Base-by-base conservation (phyloP, 768 basidiomycete species). In the Russula ochroleuca region DNA sequence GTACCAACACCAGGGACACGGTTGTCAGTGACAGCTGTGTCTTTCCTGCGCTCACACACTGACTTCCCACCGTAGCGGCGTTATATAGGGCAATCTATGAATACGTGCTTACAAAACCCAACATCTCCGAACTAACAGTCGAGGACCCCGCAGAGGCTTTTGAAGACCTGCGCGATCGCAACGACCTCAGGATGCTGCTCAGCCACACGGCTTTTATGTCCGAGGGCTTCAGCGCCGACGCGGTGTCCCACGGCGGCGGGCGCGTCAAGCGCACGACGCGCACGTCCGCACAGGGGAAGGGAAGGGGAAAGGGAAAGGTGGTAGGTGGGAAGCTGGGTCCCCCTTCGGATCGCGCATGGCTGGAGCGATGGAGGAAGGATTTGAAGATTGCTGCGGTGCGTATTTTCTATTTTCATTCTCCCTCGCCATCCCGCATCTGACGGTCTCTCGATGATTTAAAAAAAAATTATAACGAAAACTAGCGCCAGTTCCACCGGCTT, bases 111-210 rank as follows among this genome's bases (percentile, higher is more conserved):
- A 76, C 81, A 15, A 82, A 82, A 53, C 79, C 86, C 2, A 77
- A 82, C 55, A 83, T 96, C 43, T 87, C 90, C n/a, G 96, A 98
- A 74, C 77, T 98, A 47, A 97, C 94, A 1, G 91, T 99, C 23
- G 97, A 99, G 76, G 97, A 99, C 73, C 97, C 97, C 1, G 94
- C 94, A 0, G 97, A 99, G 76, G 91, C 92, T 11, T 98, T 99
- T 71, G 96, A 98, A 73, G 97, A 98, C 73, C 81, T 98, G 48
- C 80, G 96, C 38, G 97, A 98, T 76, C 87, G 92, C 59, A 90
- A 89, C 68, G 97, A 99, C 73, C 80, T 98, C 21, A 77, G 81
- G 66, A 89, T 90, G 82, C 79, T 98, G 21, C 79, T 92, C 15
- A 73, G 77, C 0, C 76, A 87, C 66, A 76, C 81, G 59, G 78